Percentiles rank a stretch among this genome's conserved stretches.
Conservation (phyloP, 495 filamentous ascomycete species). For the Elasticomyces elasticus region DNA sequence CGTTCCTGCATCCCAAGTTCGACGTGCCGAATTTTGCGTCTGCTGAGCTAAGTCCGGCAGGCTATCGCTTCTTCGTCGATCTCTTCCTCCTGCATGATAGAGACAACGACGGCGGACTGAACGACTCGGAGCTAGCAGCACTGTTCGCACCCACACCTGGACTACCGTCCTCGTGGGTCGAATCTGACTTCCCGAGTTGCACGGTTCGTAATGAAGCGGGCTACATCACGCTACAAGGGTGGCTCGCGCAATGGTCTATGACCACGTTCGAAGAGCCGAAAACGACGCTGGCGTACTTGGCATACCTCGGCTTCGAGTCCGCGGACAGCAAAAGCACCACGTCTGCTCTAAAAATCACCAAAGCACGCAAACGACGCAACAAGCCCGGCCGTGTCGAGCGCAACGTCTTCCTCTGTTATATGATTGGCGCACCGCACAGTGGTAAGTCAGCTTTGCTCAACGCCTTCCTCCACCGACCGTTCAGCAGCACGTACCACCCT, state of each 20-base stretch:
- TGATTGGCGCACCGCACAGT: constrained; percentile 71
- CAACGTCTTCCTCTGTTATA: constrained; percentile 92
- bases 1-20: constrained; percentile 85
- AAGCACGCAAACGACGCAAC: constrained; percentile 71
- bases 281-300: constrained; percentile 88
- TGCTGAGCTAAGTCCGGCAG: constrained; percentile 86
- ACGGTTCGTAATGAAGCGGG: constrained; percentile 93
- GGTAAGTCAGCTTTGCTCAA: constrained; percentile 86
- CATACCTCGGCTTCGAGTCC: constrained; percentile 83
- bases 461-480: constrained; percentile 80
- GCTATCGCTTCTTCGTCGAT: constrained; percentile 96
- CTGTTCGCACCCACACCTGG: constrained; percentile 92
- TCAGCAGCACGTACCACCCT: constrained; percentile 76
- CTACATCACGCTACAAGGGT: constrained; percentile 90
- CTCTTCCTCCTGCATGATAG: constrained; percentile 90
- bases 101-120: constrained; percentile 92
- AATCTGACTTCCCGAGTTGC: constrained; percentile 78
- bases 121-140: constrained; percentile 67
- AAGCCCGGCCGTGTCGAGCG: constrained; percentile 78
- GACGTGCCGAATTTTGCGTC: constrained; percentile 86
- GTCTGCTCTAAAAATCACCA: constrained; percentile 83
- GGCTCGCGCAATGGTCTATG: constrained; percentile 99
- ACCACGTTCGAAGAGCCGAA: constrained; percentile 93
- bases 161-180: constrained; percentile 72
- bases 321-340: constrained; percentile 52